Evolutionary conservation across 768 basidiomycete species (phyloP).

Genomic region (Rhodotorula sphaerocarpa): DNA sequence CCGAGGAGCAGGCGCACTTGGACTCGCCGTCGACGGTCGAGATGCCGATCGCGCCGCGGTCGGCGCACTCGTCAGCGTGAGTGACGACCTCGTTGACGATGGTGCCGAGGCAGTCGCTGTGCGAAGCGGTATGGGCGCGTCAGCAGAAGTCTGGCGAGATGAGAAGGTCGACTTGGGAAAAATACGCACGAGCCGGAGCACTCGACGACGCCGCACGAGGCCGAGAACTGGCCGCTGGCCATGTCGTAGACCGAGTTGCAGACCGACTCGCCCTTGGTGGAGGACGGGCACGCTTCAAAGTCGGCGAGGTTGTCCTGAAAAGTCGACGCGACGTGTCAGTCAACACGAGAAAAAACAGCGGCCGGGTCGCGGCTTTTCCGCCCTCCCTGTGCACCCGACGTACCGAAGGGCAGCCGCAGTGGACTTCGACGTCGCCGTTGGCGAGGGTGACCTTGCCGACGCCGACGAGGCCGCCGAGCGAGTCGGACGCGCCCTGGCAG

Average conservation of each 20-base stretch:
- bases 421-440: slow-evolving; percentile 27
- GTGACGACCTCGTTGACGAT: slow-evolving; percentile 29
- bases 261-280: slow-evolving; percentile 13
- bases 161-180: neutral
- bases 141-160: neutral
- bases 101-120: slow-evolving; percentile 27
- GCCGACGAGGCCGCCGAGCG: slow-evolving; percentile 28
- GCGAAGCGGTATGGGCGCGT: neutral
- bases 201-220: slow-evolving; percentile 20
- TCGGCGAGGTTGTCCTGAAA: slow-evolving; percentile 28
- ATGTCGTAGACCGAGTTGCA: slow-evolving; percentile 33
- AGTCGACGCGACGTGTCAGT: neutral
- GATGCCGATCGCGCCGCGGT: slow-evolving; percentile 29
- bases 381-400: neutral
- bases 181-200: slow-evolving; percentile 25
- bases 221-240: slow-evolving; percentile 20
- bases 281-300: slow-evolving; percentile 30
- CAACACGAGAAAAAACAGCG: slow-evolving; percentile 4
- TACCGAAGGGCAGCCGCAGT: slow-evolving; percentile 34
- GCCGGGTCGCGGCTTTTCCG: neutral
- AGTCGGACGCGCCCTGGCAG: slow-evolving; percentile 21
- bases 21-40: slow-evolving; percentile 24
- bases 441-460: slow-evolving; percentile 24
- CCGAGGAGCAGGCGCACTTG: slow-evolving; percentile 31
- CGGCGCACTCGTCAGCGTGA: slow-evolving; percentile 27